Conservation (phyloP, 2,329 filamentous ascomycete genomes). For the Diaporthe eres region DNA sequence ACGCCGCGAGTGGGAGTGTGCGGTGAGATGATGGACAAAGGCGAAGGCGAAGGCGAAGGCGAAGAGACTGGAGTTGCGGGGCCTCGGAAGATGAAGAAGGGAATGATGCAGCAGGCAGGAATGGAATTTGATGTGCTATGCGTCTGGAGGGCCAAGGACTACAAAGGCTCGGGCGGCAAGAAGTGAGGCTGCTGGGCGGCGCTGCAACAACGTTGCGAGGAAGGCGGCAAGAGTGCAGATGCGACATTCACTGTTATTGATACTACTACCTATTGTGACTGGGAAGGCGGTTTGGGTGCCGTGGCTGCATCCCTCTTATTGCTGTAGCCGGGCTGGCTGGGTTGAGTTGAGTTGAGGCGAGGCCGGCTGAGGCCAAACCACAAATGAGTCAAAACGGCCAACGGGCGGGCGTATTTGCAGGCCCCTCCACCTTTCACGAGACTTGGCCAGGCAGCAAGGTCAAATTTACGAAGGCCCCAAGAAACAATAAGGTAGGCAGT, state of each 20-base stretch:
- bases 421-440: not conserved
- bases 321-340: not conserved
- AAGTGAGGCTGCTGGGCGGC: not conserved
- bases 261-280: not conserved
- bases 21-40: not conserved
- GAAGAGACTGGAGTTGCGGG: not conserved
- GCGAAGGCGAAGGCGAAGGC: not conserved
- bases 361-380: not conserved
- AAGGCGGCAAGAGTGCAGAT: not conserved
- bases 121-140: not conserved
- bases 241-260: constrained; percentile 5
- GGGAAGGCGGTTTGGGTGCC: not conserved
- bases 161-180: not conserved
- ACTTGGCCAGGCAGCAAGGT: not conserved
- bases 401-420: not conserved
- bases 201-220: not conserved
- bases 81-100: not conserved
- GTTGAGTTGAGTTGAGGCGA: not conserved
- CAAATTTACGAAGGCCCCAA: not conserved
- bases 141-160: not conserved
- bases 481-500: not conserved
- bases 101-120: not conserved
- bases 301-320: not conserved
- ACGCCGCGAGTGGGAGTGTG: not conserved
- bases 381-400: constrained; percentile 39